Evolutionary conservation across 345 rosid genomes (phyloP).

Genomic region (Linum usitatissimum): DNA sequence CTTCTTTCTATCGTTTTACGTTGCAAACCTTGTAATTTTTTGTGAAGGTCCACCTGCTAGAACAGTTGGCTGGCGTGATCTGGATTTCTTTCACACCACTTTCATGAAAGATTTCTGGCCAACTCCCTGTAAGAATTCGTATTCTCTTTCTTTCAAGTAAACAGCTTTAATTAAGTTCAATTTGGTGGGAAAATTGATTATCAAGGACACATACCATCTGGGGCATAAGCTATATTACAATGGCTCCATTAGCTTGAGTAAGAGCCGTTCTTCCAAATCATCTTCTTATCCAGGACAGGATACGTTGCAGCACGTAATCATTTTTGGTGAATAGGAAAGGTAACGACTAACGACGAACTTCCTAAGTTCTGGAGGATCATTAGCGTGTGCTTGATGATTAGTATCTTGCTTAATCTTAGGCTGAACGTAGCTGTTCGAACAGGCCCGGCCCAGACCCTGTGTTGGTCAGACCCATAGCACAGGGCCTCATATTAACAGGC

Average conservation of each 20-base stretch:
- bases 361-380: not conserved
- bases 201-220: constrained; percentile 48
- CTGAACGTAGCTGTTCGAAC: constrained; percentile 37
- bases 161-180: not conserved
- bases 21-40: not conserved
- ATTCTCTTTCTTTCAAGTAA: not conserved
- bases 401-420: constrained; percentile 15
- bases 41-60: constrained; percentile 65
- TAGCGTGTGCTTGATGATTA: not conserved
- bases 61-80: constrained; percentile 82
- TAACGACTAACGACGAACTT: constrained; percentile 7
- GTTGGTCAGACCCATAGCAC: too few species aligned
- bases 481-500: too few species aligned
- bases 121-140: constrained; percentile 28
- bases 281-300: constrained; percentile 92
- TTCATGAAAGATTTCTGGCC: constrained; percentile 77
- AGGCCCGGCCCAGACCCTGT: too few species aligned
- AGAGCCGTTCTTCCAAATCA: constrained; percentile 50
- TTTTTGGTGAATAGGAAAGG: constrained; percentile 96
- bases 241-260: constrained; percentile 46
- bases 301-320: constrained; percentile 63
- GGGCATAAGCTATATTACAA: constrained; percentile 43
- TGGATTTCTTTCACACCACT: constrained; percentile 69
- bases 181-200: not conserved
- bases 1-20: too few species aligned